phyloP scores from a whole-genome alignment of 1,139 yeast species.

The Yamadazyma taylorii region DNA sequence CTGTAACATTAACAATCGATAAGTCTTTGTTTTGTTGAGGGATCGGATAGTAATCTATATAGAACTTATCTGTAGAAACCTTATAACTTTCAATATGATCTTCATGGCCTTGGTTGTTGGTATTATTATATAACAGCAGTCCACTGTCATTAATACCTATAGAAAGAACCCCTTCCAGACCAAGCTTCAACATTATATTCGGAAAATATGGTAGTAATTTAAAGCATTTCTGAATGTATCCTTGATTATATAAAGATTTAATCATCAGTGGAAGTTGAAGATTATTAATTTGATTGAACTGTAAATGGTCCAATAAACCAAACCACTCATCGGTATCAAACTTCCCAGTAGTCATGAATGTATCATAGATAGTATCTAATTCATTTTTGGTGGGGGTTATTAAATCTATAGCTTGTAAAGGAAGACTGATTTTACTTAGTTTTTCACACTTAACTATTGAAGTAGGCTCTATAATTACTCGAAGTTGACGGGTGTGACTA shows the following conservation, averaged over 20 bases:
- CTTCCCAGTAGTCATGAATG: constrained; percentile 47
- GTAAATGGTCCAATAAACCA: constrained; percentile 65
- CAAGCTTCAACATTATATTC: constrained; percentile 66
- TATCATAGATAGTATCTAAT: constrained; percentile 51
- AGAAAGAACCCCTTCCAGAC: constrained; percentile 60
- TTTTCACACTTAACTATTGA: constrained; percentile 59
- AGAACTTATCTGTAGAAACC: constrained; percentile 29
- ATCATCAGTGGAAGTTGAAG: constrained; percentile 24
- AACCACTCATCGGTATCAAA: constrained; percentile 70
- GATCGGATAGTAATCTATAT: constrained; percentile 60
- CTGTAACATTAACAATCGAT: constrained; percentile 55
- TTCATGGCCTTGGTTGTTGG: constrained; percentile 3
- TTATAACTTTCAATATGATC: too few species aligned
- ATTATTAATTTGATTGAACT: constrained; percentile 44
- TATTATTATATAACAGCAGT: constrained; percentile 1
- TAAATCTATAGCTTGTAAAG: constrained; percentile 27
- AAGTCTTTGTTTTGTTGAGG: constrained; percentile 37
- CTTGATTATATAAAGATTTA: constrained; percentile 32
- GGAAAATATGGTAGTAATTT: constrained; percentile 73
- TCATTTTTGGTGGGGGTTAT: constrained; percentile 73
- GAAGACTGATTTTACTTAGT: constrained; percentile 27
- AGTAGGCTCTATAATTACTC: constrained; percentile 73
- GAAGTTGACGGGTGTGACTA: constrained; percentile 13
- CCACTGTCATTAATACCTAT: constrained; percentile 24
- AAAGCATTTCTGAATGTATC: constrained; percentile 67